These are phyloP conservation scores for Macrolepiota fuliginosa DNA, from an alignment of 768 basidiomycete species.

Conservation along the genomic window DNA sequence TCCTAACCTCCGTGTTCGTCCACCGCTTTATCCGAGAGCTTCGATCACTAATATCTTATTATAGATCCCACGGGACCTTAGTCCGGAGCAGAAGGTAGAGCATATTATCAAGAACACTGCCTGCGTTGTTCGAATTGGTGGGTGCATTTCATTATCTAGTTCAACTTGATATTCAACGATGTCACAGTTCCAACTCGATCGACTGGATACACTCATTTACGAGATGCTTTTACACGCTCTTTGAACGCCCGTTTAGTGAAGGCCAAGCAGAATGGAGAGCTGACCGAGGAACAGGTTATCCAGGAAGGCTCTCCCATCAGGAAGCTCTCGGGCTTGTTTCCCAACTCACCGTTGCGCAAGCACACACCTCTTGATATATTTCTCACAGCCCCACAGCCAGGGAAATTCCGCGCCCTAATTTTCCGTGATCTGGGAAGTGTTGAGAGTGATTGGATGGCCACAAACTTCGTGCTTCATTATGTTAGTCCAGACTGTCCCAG, in stretches of 20 bases:
- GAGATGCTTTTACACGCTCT: constrained; percentile 81
- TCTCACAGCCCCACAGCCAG: constrained; percentile 54
- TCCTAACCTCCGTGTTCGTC: constrained; percentile 54
- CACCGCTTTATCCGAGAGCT: not conserved
- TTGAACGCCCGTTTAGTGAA: constrained; percentile 58
- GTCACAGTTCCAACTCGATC: constrained; percentile 71
- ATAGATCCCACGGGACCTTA: constrained; percentile 54
- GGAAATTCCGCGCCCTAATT: constrained; percentile 51
- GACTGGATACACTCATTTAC: constrained; percentile 75
- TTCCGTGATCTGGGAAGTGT: constrained; percentile 74
- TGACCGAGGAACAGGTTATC: constrained; percentile 60
- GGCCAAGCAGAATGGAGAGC: constrained; percentile 45
- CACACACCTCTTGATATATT: constrained; percentile 68
- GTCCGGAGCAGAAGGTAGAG: constrained; percentile 67
- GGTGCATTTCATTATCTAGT: constrained; percentile 13
- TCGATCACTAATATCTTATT: constrained; percentile 2
- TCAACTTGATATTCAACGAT: not conserved
- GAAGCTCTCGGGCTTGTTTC: constrained; percentile 75
- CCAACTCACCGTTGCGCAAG: constrained; percentile 65
- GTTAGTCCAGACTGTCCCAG: constrained; percentile 71
- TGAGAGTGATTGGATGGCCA: constrained; percentile 72
- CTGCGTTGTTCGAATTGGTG: constrained; percentile 75
- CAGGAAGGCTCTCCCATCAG: constrained; percentile 61
- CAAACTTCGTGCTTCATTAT: constrained; percentile 71
- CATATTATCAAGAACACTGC: constrained; percentile 65